Conservation (phyloP, 2,329 filamentous ascomycete genomes). For the Fusarium agapanthi region DNA sequence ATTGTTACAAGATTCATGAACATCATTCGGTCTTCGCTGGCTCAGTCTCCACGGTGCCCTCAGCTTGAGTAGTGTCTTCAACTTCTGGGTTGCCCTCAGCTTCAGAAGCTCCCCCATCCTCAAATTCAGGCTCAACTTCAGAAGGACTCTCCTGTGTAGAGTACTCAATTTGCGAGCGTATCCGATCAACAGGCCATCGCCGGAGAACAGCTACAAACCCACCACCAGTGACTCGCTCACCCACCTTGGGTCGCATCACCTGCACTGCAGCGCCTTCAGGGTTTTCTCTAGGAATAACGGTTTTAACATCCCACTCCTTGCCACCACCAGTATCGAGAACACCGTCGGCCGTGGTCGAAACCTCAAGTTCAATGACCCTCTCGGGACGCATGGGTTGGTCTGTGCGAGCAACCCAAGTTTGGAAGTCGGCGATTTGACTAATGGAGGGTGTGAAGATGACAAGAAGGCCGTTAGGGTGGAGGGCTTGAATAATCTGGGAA, state of each 20-base stretch:
- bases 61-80: background rate
- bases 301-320: conserved; percentile 70
- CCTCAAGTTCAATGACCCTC: conserved; percentile 66
- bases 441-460: conserved; percentile 80
- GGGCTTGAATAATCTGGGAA: conserved; percentile 59
- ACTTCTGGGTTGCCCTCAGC: no score
- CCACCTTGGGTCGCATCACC: conserved; percentile 54
- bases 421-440: conserved; percentile 76
- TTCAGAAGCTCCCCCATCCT: background rate
- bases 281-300: conserved; percentile 48
- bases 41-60: background rate
- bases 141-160: conserved; percentile 3
- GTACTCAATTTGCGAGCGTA: conserved; percentile 3
- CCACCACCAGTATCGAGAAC: conserved; percentile 61
- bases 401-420: conserved; percentile 57
- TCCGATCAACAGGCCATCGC: conserved; percentile 41
- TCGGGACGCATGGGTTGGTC: conserved; percentile 65
- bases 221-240: conserved; percentile 51
- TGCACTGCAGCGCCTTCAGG: conserved; percentile 43
- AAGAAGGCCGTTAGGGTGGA: conserved; percentile 71
- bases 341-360: conserved; percentile 50
- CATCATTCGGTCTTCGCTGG: background rate
- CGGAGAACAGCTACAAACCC: conserved; percentile 53
- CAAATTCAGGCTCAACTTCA: background rate
- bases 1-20: background rate